These are phyloP conservation scores for Euryodendron excelsum DNA, from an alignment of 148 eudicot species.

Conservation along the genomic window DNA sequence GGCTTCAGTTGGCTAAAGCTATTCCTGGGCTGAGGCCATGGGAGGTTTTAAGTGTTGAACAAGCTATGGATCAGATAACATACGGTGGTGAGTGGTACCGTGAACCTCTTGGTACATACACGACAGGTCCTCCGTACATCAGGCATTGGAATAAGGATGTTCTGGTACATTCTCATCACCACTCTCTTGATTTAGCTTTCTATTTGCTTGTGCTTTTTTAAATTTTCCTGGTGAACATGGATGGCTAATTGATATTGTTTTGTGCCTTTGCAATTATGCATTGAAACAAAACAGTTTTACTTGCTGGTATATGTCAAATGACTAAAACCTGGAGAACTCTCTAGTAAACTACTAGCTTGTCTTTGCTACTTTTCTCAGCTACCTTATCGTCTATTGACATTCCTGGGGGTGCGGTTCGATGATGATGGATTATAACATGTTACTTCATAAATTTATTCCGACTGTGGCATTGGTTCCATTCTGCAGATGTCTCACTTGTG, in stretches of 20 bases:
- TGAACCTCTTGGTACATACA: conserved; percentile 69
- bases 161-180: conserved; percentile 36
- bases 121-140: conserved; percentile 89
- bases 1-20: conserved; percentile 57
- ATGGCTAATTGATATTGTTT: no score
- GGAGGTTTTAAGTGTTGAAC: conserved; percentile 88
- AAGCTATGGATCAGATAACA: conserved; percentile 87
- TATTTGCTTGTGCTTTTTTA: neutral
- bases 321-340: no score
- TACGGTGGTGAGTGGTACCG: conserved; percentile 80
- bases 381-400: no score
- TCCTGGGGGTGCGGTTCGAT: neutral
- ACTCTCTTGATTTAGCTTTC: conserved; percentile 8
- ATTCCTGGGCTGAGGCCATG: conserved; percentile 90
- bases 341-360: no score
- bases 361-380: no score
- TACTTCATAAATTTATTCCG: neutral
- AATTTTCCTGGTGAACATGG: neutral
- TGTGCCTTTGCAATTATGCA: no score
- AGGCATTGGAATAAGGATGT: conserved; percentile 58
- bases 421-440: no score
- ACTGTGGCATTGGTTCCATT: neutral
- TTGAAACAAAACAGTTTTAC: neutral
- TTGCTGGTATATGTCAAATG: neutral
- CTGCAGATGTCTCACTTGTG: neutral